Conservation (phyloP, 306 rosid genomes). For the Dryas drummondii region DNA sequence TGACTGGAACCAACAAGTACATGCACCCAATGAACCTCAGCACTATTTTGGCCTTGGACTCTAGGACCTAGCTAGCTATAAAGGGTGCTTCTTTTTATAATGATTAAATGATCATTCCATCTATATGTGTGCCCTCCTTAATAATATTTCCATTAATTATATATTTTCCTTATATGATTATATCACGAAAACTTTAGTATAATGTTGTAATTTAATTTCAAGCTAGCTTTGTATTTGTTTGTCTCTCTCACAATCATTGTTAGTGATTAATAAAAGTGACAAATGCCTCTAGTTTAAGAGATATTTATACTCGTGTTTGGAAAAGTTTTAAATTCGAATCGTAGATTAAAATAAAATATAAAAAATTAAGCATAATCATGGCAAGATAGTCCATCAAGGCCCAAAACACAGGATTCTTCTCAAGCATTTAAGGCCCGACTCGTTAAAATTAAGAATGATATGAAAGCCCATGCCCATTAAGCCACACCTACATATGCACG, state of each 20-base stretch:
- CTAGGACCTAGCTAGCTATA: conserved; percentile 15
- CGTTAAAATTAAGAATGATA: not conserved
- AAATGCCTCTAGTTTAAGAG: too few species aligned
- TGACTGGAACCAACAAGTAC: conserved; percentile 49
- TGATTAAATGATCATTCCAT: not conserved
- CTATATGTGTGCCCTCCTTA: not conserved
- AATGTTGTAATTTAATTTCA: too few species aligned
- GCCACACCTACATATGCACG: not conserved
- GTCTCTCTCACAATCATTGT: too few species aligned
- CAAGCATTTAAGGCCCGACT: not conserved
- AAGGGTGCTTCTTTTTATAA: not conserved
- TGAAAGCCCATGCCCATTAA: not conserved
- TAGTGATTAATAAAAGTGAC: too few species aligned
- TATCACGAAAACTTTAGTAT: too few species aligned
- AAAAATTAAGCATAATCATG: too few species aligned
- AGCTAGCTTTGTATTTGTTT: too few species aligned
- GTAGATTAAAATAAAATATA: too few species aligned
- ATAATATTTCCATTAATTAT: too few species aligned
- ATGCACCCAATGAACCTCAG: conserved; percentile 87
- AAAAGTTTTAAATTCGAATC: too few species aligned
- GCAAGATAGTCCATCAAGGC: not conserved
- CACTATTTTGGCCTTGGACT: conserved; percentile 65
- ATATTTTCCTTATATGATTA: too few species aligned
- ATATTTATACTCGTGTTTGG: too few species aligned
- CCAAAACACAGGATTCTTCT: not conserved